Evolutionary conservation across 1,284 basidiomycete genomes (phyloP).

Genomic region (Phellopilus nigrolimitatus): DNA sequence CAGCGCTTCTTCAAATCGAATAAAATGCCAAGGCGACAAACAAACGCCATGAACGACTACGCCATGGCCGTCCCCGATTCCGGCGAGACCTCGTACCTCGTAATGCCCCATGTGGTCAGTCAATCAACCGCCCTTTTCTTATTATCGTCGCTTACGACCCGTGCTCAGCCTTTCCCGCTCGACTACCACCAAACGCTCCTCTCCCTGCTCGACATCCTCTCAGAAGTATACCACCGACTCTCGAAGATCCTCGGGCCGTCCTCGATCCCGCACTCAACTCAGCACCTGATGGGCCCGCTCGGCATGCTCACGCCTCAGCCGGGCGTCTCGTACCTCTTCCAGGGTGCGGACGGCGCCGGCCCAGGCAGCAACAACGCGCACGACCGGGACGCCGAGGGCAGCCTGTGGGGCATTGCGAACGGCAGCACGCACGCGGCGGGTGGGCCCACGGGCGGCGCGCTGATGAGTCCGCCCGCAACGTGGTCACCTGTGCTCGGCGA

Average conservation of each 20-base stretch:
- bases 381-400: conserved; percentile 41
- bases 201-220: conserved; percentile 80
- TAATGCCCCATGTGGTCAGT: conserved; percentile 70
- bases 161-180: conserved; percentile 66
- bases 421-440: conserved; percentile 22
- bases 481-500: conserved; percentile 66
- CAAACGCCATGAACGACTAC: conserved; percentile 55
- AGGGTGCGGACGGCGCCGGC: conserved; percentile 34
- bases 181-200: conserved; percentile 85
- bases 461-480: conserved; percentile 48
- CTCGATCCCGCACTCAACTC: conserved; percentile 56
- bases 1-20: conserved; percentile 55
- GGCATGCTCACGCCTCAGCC: conserved; percentile 69
- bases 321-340: conserved; percentile 75
- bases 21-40: conserved; percentile 47
- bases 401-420: conserved; percentile 69
- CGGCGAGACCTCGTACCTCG: conserved; percentile 64
- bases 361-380: no score
- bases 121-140: neutral
- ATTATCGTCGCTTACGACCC: neutral
- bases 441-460: conserved; percentile 26
- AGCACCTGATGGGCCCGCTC: conserved; percentile 73
- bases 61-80: conserved; percentile 54
- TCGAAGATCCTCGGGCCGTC: conserved; percentile 74
- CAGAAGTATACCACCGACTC: conserved; percentile 83